Base-by-base conservation (phyloP, 1,284 basidiomycete species). In the Laetiporus sulphureus region DNA sequence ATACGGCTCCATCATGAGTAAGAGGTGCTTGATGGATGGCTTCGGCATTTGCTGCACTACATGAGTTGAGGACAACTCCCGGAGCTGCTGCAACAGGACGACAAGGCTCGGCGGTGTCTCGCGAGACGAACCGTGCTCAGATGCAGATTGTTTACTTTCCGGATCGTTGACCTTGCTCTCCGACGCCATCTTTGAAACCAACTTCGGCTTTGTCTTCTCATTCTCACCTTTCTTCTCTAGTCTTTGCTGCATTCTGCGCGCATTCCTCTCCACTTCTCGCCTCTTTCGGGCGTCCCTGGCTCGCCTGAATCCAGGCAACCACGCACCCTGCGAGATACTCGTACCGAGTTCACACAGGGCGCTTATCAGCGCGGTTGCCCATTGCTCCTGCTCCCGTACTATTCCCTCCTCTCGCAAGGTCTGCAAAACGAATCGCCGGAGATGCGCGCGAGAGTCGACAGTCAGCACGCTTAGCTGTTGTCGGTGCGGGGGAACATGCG, bases 1-100 rank as follows among this genome's bases (percentile, higher is more conserved):
- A n/a, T n/a, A n/a, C n/a, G 61, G 12, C 66, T 66, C 11, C 66
- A 75, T 61, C 34, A 71, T 75, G 3, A 82, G 60, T 10, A 79
- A 52, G 1, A 81, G 53, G 49, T 78, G 75, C 37, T 65, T 69
- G 5, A 63, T 54, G 8, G 57, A 48, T 3, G 62, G 59, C 22
- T 60, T 58, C 11, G 62, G 56, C 2, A 59, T 53, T 1, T 48
- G 47, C 1, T 24, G 27, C 2, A 20, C 25, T 11, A 48, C 38
- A 5, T 39, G 35, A 13, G 30, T 53, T 12, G 58, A 45, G n/a
- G 58, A 52, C 2, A 67, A 44, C 1, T 50, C 49, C 13, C 62
- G 62, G 5, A 73, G 54, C 38, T 63, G 54, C 12, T 53, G 50
- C 3, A 65, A 45, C 4, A 44, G 34, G 11, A 31, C 33, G 8